These are phyloP conservation scores for Rhodamnia argentea DNA, from an alignment of 345 rosid species.

Conservation along the genomic window DNA sequence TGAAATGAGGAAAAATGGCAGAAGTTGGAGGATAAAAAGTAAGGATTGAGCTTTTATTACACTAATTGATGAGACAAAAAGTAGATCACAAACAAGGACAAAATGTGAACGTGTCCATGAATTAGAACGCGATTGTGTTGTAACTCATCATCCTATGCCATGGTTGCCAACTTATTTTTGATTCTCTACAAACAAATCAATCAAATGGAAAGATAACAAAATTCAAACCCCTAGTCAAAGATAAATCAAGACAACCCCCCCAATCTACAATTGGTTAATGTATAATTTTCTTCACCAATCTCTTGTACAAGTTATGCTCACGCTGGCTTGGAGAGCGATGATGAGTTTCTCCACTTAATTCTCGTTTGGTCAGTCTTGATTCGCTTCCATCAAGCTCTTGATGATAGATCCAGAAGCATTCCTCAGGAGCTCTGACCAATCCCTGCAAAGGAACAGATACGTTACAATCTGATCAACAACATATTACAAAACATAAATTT, in stretches of 20 bases:
- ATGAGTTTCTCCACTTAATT: not conserved
- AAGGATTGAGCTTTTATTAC: not conserved
- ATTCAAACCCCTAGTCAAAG: not conserved
- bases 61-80: not conserved
- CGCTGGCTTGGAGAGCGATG: not conserved
- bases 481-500: not conserved
- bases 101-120: not conserved
- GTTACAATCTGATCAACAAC: not conserved
- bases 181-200: not conserved
- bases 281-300: not conserved
- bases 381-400: constrained; percentile 36
- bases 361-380: not conserved
- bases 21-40: not conserved
- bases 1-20: not conserved
- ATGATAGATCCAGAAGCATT: constrained; percentile 55
- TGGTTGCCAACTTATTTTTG: not conserved
- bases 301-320: not conserved
- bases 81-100: not conserved
- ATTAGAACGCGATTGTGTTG: not conserved
- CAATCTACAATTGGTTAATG: not conserved
- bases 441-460: constrained; percentile 14
- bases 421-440: constrained; percentile 64
- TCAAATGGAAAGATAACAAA: not conserved
- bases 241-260: not conserved
- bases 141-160: not conserved